Conservation (phyloP, 768 basidiomycete genomes). For the Tricholoma saponaceum region DNA sequence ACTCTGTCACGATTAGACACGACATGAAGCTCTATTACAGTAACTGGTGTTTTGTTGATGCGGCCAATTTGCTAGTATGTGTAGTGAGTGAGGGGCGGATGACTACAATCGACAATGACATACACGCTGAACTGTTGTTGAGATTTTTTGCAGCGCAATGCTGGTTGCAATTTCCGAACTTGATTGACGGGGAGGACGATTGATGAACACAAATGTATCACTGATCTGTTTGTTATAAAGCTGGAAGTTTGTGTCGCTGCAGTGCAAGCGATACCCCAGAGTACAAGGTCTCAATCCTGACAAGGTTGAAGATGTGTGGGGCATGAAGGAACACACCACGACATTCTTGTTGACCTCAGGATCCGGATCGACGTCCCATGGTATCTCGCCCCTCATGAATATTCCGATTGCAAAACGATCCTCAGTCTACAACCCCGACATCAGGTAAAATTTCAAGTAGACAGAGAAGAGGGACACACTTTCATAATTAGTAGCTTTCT, state of each 20-base stretch:
- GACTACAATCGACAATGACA: constrained; percentile 5
- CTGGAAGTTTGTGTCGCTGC: constrained; percentile 51
- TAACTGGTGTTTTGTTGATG: constrained; percentile 46
- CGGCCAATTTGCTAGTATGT: constrained; percentile 54
- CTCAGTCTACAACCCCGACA: constrained; percentile 40
- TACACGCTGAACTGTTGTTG: constrained; percentile 47
- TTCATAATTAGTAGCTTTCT: constrained; percentile 56
- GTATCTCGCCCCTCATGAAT: constrained; percentile 56
- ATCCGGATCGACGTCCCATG: constrained; percentile 57
- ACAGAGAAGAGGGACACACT: constrained; percentile 25
- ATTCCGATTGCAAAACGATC: constrained; percentile 59
- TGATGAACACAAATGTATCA: constrained; percentile 59
- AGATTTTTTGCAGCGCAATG: constrained; percentile 62
- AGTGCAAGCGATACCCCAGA: constrained; percentile 51
- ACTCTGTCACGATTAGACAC: constrained; percentile 65
- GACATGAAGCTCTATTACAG: constrained; percentile 60
- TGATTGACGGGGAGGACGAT: constrained; percentile 41
- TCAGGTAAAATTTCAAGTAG: neutral
- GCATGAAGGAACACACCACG: constrained; percentile 61
- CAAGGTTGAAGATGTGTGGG: constrained; percentile 41
- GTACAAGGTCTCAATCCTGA: constrained; percentile 49
- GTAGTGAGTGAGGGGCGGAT: neutral
- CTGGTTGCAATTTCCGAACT: constrained; percentile 49
- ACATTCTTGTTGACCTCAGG: constrained; percentile 47
- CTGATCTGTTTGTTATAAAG: constrained; percentile 48